A percentile compares a stretch with the other conserved stretches of the same genome.
Evolutionary conservation across 176 grass and related monocot species (phyloP).

Genomic region (Pharus latifolius): DNA sequence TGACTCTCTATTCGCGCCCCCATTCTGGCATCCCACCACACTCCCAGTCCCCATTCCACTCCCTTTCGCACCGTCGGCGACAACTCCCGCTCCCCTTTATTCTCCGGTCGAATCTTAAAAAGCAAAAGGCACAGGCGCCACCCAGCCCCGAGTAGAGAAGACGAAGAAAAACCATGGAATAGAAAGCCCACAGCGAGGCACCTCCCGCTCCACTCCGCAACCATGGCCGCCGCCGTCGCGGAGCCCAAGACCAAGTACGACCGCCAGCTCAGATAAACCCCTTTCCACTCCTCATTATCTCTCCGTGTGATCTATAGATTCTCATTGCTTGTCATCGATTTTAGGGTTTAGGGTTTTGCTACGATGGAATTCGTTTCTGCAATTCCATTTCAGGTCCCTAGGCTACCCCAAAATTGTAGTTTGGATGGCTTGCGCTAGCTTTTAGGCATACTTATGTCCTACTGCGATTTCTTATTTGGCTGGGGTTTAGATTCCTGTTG

Average conservation of each 20-base stretch:
- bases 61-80: too few relatives aligned
- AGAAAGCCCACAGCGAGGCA: background rate
- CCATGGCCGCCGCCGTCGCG: slow-evolving; percentile 40
- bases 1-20: too few relatives aligned
- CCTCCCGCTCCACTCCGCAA: background rate
- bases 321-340: background rate
- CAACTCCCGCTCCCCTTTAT: too few relatives aligned
- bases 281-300: background rate
- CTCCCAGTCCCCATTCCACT: too few relatives aligned
- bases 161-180: background rate
- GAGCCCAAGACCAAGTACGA: slow-evolving; percentile 81
- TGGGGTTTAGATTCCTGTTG: slow-evolving; percentile 21
- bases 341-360: background rate
- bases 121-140: too few relatives aligned
- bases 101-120: too few relatives aligned
- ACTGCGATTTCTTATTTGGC: background rate
- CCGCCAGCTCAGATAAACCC: slow-evolving; percentile 58
- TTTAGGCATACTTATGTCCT: too few relatives aligned
- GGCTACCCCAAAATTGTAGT: too few relatives aligned
- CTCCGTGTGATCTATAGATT: slow-evolving; percentile 16
- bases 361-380: background rate
- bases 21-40: too few relatives aligned
- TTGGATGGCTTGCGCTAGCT: too few relatives aligned
- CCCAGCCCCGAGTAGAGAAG: slow-evolving; percentile 12
- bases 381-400: background rate